Evolutionary conservation across 352 stramenopile genomes (phyloP), one percentile per base, ranked within the genome.

Genomic region (Phytophthora foliorum): DNA sequence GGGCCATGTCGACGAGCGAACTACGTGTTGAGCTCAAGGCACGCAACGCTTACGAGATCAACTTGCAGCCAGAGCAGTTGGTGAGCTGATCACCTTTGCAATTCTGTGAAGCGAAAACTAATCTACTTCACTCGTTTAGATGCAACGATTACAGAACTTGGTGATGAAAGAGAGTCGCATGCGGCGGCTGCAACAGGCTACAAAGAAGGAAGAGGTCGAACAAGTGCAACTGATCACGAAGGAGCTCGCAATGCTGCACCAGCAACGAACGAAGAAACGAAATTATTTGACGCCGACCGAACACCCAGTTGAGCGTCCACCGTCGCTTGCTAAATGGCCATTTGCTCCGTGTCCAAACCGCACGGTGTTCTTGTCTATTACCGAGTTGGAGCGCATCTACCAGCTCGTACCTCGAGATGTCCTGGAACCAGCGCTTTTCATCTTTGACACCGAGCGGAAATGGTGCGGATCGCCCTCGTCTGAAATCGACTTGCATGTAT

Each of bases 1-100:
- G 82, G 77, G 86, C 84, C 6, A 91, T 94, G 84, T 91, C 84
- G 17, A 91, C 84, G 14, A 94, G 84, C 53, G 86, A 94, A 31
- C 64, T 94, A 9, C 80, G 84, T 1, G 46, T 75, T 9, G 84
- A 91, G 41, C 73, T 94, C 6, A 79, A 88, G 38, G 56, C 65
- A 17, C 75, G 84, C 13, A 75, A 84, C 17, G 82, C 82, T 3
- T 94, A 93, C 69, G 72, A 86, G 50, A 60, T 81, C 27, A 89
- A 89, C 16, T 60, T 89, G 49, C 82, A 88, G 57, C 86, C 86
- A 4, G 83, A 93, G 36, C 71, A 93, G 41, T 74, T 93, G 44
- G 81, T 90, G 56, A 60, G 67, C 51, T 17, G 16, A n/a, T 13
- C n/a, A 16, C 58, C n/a, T 29, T 21, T 53, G 19, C 16, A 51